Conservation (phyloP, 257 asterid species). For the Solanum neorickii region DNA sequence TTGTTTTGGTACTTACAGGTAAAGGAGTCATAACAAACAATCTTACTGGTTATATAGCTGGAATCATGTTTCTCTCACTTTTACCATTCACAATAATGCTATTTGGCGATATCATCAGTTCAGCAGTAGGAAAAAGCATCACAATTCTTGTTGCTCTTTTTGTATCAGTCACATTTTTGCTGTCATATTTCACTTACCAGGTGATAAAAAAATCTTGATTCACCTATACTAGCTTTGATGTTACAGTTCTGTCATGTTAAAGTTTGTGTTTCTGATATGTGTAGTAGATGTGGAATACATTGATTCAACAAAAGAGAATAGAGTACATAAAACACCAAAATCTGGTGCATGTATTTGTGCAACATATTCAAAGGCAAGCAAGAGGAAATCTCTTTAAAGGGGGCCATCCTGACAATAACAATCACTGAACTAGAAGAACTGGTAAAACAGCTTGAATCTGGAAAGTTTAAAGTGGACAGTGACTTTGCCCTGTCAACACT, state of each 20-base stretch:
- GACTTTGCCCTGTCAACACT: constrained; percentile 25
- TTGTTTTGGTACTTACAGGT: constrained; percentile 4
- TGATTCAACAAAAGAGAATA: constrained; percentile 37
- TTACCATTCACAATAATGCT: constrained; percentile 28
- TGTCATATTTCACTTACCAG: constrained; percentile 29
- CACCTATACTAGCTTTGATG: not conserved
- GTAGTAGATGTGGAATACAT: constrained; percentile 25
- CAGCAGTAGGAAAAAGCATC: constrained; percentile 4
- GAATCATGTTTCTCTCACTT: constrained; percentile 34
- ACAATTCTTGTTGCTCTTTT: constrained; percentile 25
- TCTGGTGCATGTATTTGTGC: constrained; percentile 22
- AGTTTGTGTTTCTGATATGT: not conserved
- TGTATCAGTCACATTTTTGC: constrained; percentile 14
- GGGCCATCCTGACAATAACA: constrained; percentile 23
- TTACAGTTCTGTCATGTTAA: not conserved
- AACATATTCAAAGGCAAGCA: constrained; percentile 30
- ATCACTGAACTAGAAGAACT: constrained; percentile 22
- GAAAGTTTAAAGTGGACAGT: constrained; percentile 17
- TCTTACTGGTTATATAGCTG: constrained; percentile 28
- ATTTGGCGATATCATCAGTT: not conserved
- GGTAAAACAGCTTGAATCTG: constrained; percentile 17
- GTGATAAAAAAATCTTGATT: not conserved
- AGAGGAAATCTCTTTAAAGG: constrained; percentile 21
- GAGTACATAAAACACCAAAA: constrained; percentile 25
- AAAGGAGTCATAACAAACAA: constrained; percentile 18